Evolutionary conservation across 805 yeast species (phyloP), one percentile per base, ranked within the genome.

Genomic region (Cyberlindnera sargentensis): DNA sequence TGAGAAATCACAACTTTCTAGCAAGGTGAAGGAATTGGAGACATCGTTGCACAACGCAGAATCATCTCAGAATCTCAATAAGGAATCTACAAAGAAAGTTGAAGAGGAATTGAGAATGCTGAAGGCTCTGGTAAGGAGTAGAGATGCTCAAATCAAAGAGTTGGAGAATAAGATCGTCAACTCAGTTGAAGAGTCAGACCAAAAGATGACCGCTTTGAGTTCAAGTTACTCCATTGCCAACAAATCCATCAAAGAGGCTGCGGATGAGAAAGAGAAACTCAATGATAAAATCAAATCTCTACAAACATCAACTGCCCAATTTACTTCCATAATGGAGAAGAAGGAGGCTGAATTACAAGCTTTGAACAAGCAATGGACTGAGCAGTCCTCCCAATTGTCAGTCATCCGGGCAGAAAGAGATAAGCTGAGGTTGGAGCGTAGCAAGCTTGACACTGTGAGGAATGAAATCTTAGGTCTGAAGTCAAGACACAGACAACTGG

Each of bases 201-300:
- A 50, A 5, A 71, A 67, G 45, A 41, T 73, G 25, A 50, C 58
- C 4, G 48, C 60, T 2, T 33, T 68, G 25, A 66, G 58, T 33
- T 57, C 60, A 15, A 64, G 58, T 35, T 64, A 63, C 37, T 46
- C 46, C 24, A 52, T 56, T 27, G 68, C 76, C 5, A 63, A 63
- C 46, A 60, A 57, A 29, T 62, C 68, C 31, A 51, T 74, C 15
- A 58, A 65, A 39, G 60, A 64, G 5, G 55, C 72, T 25, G 55
- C 70, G 2, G 62, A 61, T 3, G 83, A 74, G 46, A 78, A 76
- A 49, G 61, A 61, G 27, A 61, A 56, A n/a, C 55, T 77, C 15
- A 61, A 70, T 32, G 56, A 53, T 7, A 67, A 71, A 43, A 41
- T 78, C n/a, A 59, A 61, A 8, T 46, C 58, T 6, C 55, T 68